Percentiles rank a stretch among this genome's conserved stretches.
Conservation (phyloP, 441 rosid genomes). For the Pelargonium australe region DNA sequence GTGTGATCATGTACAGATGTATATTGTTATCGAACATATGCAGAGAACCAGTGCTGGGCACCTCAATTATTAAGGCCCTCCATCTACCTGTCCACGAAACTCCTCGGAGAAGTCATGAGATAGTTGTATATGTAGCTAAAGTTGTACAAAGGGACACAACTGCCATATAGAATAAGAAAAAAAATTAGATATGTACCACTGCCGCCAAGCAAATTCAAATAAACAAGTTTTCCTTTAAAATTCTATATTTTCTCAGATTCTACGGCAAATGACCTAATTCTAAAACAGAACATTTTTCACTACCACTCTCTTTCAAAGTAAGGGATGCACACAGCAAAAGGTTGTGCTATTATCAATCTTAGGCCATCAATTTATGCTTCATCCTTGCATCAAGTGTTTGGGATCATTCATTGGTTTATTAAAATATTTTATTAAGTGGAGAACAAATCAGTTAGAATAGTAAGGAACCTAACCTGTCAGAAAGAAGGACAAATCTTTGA, state of each 20-base stretch:
- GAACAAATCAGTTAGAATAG: neutral
- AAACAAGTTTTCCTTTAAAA: neutral
- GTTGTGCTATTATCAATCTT: neutral
- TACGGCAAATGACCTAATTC: neutral
- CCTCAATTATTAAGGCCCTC: constrained; percentile 40
- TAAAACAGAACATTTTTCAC: neutral
- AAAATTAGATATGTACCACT: constrained; percentile 2
- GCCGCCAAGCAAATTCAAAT: neutral
- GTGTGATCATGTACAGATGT: neutral
- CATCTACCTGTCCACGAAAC: constrained; percentile 92
- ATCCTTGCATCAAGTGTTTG: constrained; percentile 7
- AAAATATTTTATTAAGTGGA: neutral
- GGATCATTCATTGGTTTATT: neutral
- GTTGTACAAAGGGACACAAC: constrained; percentile 82
- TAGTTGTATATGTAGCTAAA: constrained; percentile 78
- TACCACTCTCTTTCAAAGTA: constrained; percentile 2
- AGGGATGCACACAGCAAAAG: neutral
- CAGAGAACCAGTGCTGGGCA: constrained; percentile 29
- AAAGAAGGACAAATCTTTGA: constrained; percentile 84
- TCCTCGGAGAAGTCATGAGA: constrained; percentile 65
- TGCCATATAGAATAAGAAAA: constrained; percentile 34
- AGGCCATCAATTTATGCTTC: neutral
- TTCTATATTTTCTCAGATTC: neutral
- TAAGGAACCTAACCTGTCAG: constrained; percentile 60
- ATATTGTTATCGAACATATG: constrained; percentile 8